phyloP scores from a whole-genome alignment of 371 early-diverging fungal species.

The Scutellospora calospora region DNA sequence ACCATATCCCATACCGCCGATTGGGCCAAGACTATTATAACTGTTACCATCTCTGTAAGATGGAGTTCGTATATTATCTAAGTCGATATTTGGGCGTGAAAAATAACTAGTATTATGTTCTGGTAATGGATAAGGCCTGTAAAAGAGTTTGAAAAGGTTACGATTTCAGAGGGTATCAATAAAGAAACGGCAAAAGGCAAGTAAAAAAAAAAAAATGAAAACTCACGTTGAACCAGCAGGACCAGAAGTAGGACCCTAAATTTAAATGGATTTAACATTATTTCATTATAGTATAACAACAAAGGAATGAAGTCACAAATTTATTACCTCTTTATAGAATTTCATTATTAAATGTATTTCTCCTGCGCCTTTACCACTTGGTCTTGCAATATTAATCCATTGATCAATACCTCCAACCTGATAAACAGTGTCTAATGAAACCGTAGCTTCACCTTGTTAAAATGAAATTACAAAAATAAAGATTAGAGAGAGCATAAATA shows the following conservation, averaged over 20 bases:
- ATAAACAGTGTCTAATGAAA: neutral
- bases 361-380: conserved; percentile 14
- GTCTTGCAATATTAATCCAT: conserved; percentile 9
- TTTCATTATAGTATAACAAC: neutral
- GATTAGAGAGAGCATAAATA: neutral
- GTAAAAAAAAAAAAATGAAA: too few species aligned
- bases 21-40: neutral
- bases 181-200: too few species aligned
- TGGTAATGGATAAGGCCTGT: conserved; percentile 11
- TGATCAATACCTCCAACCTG: neutral
- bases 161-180: neutral
- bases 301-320: neutral
- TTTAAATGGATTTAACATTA: too few species aligned
- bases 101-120: neutral
- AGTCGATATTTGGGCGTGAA: neutral
- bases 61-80: neutral
- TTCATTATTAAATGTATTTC: conserved; percentile 18
- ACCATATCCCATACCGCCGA: neutral
- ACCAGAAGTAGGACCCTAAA: conserved; percentile 17
- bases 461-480: neutral
- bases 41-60: neutral
- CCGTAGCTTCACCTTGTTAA: neutral
- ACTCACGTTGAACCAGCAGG: too few species aligned
- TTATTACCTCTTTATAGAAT: neutral
- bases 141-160: neutral